These are phyloP conservation scores for Cyathus striatus DNA, from an alignment of 768 basidiomycete species.

Conservation along the genomic window DNA sequence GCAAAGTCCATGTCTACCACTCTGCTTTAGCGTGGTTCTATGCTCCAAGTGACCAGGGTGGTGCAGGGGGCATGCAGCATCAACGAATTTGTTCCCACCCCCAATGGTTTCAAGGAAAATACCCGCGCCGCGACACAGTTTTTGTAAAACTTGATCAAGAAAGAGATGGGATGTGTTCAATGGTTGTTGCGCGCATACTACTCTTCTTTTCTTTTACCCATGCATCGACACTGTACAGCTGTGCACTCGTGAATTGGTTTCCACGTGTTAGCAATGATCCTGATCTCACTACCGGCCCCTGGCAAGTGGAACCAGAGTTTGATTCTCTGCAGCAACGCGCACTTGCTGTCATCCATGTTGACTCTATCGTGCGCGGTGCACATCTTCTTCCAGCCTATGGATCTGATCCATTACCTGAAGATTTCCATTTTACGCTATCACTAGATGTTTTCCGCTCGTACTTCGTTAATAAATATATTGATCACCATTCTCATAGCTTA, in stretches of 20 bases:
- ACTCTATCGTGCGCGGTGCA: conserved; percentile 15
- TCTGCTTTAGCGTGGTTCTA: conserved; percentile 20
- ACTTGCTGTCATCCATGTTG: conserved; percentile 11
- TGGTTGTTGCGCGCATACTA: conserved; percentile 17
- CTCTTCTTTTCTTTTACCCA: conserved; percentile 25
- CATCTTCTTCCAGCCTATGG: conserved; percentile 21
- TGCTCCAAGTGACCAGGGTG: conserved; percentile 22
- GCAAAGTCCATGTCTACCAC: conserved; percentile 9
- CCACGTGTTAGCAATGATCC: conserved; percentile 5
- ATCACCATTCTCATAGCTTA: no score
- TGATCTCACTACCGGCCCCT: no score
- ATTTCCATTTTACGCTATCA: no score
- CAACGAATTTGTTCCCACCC: conserved; percentile 21
- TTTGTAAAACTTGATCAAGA: conserved; percentile 17
- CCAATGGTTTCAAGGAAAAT: conserved; percentile 11
- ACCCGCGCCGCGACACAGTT: conserved; percentile 18
- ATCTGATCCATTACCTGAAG: conserved; percentile 6
- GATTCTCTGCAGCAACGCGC: background rate
- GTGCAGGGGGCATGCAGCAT: conserved; percentile 19
- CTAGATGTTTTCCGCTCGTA: no score
- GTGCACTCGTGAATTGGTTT: conserved; percentile 26
- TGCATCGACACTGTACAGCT: conserved; percentile 4
- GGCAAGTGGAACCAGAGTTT: conserved; percentile 15
- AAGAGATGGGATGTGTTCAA: conserved; percentile 17
- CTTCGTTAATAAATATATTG: no score